Conservation (phyloP, 352 stramenopile species). For the Pseudoperonospora humuli region DNA sequence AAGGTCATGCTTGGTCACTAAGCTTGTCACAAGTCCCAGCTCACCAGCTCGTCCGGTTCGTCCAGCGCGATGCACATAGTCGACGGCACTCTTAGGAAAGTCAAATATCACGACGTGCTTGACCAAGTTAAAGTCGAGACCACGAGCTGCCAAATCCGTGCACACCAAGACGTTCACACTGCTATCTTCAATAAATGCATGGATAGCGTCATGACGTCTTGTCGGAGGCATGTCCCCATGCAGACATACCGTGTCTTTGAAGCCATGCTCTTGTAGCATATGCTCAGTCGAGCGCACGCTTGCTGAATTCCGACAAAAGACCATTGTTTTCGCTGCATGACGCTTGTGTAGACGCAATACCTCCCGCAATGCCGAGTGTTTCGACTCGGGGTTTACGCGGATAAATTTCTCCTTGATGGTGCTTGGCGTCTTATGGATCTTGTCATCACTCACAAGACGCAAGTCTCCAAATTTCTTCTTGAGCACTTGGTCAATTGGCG, state of each 20-base stretch:
- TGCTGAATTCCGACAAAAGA: constrained; percentile 71
- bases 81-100: constrained; percentile 88
- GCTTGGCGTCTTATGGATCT: constrained; percentile 61
- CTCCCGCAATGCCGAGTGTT: constrained; percentile 64
- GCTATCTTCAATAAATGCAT: constrained; percentile 38
- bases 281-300: constrained; percentile 75
- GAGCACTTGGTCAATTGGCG: constrained; percentile 63
- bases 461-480: constrained; percentile 62
- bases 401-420: constrained; percentile 63
- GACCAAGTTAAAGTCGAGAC: constrained; percentile 86
- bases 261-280: constrained; percentile 73
- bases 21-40: constrained; percentile 54
- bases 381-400: constrained; percentile 47
- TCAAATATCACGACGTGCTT: constrained; percentile 91
- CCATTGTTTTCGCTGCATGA: constrained; percentile 44
- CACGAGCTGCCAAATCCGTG: constrained; percentile 89
- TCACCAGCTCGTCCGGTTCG: constrained; percentile 57
- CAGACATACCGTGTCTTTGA: constrained; percentile 46
- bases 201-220: constrained; percentile 46
- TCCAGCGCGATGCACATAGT: constrained; percentile 90
- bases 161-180: constrained; percentile 82
- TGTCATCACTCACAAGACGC: constrained; percentile 49
- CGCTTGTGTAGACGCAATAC: constrained; percentile 35
- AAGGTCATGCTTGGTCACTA: constrained; percentile 71
- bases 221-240: constrained; percentile 67